phyloP scores from a whole-genome alignment of 1,139 yeast species.

The Sugiyamaella paludigena region DNA sequence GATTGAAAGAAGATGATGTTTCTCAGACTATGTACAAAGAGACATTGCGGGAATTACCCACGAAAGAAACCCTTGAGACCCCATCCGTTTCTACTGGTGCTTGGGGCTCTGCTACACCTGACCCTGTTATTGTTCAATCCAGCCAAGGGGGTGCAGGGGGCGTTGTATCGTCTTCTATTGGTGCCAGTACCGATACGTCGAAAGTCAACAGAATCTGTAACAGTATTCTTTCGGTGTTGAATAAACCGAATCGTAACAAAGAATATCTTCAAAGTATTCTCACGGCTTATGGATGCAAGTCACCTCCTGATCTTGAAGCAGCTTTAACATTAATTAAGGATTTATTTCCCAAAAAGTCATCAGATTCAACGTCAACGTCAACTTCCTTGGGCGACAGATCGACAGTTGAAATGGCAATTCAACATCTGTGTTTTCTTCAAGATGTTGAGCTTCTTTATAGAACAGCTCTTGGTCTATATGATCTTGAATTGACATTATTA shows the following conservation, averaged over 20 bases:
- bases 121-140: background rate
- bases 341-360: background rate
- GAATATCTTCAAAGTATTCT: constrained; percentile 73
- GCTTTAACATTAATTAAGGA: constrained; percentile 66
- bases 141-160: constrained; percentile 18
- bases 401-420: constrained; percentile 49
- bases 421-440: constrained; percentile 85
- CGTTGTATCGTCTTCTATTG: constrained; percentile 33
- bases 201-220: constrained; percentile 80
- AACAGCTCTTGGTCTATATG: constrained; percentile 78
- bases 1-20: constrained; percentile 85
- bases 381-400: constrained; percentile 32
- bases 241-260: constrained; percentile 17
- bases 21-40: constrained; percentile 78
- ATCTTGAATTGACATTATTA: constrained; percentile 71
- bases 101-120: constrained; percentile 1
- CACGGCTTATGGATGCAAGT: constrained; percentile 90
- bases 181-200: constrained; percentile 14
- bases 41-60: constrained; percentile 42
- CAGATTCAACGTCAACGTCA: constrained; percentile 29
- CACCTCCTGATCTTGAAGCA: constrained; percentile 76
- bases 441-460: constrained; percentile 83
- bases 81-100: background rate
- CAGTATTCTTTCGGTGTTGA: constrained; percentile 58
- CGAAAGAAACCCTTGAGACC: too few relatives aligned